phyloP scores from a whole-genome alignment of 768 basidiomycete genomes.

The Rhodotorula kratochvilovae region DNA sequence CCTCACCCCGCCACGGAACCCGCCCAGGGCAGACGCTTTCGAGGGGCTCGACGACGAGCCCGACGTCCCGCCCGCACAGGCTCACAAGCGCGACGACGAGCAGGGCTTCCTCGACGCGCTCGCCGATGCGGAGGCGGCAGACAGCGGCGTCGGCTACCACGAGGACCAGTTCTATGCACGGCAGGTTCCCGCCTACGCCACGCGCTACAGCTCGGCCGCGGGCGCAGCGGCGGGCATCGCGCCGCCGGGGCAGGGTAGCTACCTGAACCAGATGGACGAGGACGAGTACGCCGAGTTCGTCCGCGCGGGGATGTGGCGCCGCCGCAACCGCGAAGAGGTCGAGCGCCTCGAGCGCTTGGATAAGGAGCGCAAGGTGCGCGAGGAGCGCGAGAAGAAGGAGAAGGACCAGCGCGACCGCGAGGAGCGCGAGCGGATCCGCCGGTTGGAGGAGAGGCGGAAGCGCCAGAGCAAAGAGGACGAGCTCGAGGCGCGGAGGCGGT shows the following conservation, averaged over 20 bases:
- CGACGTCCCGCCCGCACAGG: conserved; percentile 18
- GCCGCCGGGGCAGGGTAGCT: background rate
- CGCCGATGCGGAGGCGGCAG: conserved; percentile 23
- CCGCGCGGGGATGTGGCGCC: conserved; percentile 40
- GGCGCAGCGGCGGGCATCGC: conserved; percentile 15
- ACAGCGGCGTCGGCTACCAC: conserved; percentile 17
- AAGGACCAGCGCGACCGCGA: background rate
- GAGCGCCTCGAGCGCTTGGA: conserved; percentile 20
- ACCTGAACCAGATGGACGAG: conserved; percentile 38
- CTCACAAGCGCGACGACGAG: conserved; percentile 26
- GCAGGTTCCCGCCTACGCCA: conserved; percentile 14
- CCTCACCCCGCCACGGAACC: conserved; percentile 25
- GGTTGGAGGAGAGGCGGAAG: conserved; percentile 12
- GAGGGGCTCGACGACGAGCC: conserved; percentile 26
- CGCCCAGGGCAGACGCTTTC: background rate
- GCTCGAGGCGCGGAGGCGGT: conserved; percentile 15
- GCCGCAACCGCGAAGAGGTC: conserved; percentile 38
- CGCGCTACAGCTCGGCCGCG: conserved; percentile 26
- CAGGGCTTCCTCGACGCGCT: conserved; percentile 26
- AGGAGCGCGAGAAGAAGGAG: conserved; percentile 23
- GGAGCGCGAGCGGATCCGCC: conserved; percentile 19
- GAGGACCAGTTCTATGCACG: conserved; percentile 18
- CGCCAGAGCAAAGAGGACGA: conserved; percentile 19
- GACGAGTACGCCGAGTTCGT: conserved; percentile 44
- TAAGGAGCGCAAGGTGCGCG: background rate